These are phyloP conservation scores for Emydomyces testavorans DNA, from an alignment of 2,329 filamentous ascomycete species.

Conservation along the genomic window DNA sequence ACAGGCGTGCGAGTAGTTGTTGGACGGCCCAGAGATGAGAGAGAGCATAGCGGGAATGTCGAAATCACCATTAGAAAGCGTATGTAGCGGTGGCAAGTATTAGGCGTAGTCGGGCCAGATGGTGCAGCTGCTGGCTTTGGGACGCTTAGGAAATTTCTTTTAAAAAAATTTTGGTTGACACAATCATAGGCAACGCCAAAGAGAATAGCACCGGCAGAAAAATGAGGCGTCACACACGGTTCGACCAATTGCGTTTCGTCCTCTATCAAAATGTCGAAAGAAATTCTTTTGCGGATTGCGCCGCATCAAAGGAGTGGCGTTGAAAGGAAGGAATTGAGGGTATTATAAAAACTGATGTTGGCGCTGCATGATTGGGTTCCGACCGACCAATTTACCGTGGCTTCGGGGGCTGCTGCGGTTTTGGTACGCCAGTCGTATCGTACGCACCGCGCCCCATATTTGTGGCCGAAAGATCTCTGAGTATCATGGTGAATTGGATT, in stretches of 20 bases:
- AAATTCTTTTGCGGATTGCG: background rate
- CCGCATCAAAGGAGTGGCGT: constrained; percentile 10
- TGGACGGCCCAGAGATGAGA: background rate
- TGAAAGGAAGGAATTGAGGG: background rate
- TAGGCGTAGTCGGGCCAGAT: constrained; percentile 5
- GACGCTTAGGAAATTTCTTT: background rate
- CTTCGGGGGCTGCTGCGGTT: constrained; percentile 38
- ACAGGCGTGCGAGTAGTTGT: background rate
- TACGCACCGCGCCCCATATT: constrained; percentile 44
- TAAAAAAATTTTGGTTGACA: background rate
- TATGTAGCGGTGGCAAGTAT: background rate
- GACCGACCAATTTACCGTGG: constrained; percentile 19
- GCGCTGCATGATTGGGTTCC: constrained; percentile 5
- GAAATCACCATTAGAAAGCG: background rate
- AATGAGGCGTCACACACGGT: background rate
- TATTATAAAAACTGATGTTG: background rate
- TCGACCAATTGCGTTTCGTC: constrained; percentile 8
- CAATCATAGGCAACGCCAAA: background rate
- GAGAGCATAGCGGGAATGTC: background rate
- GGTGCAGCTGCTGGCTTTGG: constrained; percentile 3
- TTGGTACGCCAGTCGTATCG: constrained; percentile 42
- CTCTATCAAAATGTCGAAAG: background rate
- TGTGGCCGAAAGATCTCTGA: constrained; percentile 25
- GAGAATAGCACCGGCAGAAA: constrained; percentile 5
- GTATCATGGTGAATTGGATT: constrained; percentile 12